phyloP scores from a whole-genome alignment of 352 stramenopile species.

The Blastocystis sp. region DNA sequence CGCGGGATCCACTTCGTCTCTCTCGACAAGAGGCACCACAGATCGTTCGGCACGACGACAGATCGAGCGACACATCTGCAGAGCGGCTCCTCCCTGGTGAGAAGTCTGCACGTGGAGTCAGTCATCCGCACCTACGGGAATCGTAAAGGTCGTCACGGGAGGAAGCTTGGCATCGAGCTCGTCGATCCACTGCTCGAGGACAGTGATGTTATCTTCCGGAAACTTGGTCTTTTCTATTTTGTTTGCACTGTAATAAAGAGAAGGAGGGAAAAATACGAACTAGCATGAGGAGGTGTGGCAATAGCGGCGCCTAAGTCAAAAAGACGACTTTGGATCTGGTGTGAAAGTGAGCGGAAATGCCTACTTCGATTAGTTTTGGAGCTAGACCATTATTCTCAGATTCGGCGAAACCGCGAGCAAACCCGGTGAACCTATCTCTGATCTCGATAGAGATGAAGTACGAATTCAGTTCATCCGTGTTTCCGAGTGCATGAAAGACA shows the following conservation, averaged over 20 bases:
- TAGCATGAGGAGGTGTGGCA: constrained; percentile 69
- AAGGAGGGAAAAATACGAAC: neutral
- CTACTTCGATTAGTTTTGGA: constrained; percentile 50
- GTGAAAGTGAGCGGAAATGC: neutral
- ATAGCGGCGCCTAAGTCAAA: constrained; percentile 81
- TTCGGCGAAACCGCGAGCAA: constrained; percentile 55
- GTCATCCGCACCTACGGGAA: neutral
- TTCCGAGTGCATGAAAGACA: constrained; percentile 79
- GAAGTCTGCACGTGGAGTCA: neutral
- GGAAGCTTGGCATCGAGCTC: constrained; percentile 75
- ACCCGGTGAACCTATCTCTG: constrained; percentile 69
- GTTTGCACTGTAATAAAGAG: neutral
- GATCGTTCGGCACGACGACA: constrained; percentile 77
- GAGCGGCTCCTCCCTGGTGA: constrained; percentile 71
- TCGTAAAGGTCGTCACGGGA: constrained; percentile 77
- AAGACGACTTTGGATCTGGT: constrained; percentile 78
- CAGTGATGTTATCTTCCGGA: constrained; percentile 66
- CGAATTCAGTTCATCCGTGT: constrained; percentile 81
- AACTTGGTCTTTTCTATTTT: constrained; percentile 66
- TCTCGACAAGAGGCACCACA: constrained; percentile 72
- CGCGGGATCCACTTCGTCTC: constrained; percentile 71
- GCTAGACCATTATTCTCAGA: constrained; percentile 55
- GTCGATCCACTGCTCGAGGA: constrained; percentile 77
- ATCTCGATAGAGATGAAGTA: constrained; percentile 52
- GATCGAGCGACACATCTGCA: constrained; percentile 76